Base-by-base conservation (phyloP, 371 early-diverging fungal species). In the Coemansia sp. region DNA sequence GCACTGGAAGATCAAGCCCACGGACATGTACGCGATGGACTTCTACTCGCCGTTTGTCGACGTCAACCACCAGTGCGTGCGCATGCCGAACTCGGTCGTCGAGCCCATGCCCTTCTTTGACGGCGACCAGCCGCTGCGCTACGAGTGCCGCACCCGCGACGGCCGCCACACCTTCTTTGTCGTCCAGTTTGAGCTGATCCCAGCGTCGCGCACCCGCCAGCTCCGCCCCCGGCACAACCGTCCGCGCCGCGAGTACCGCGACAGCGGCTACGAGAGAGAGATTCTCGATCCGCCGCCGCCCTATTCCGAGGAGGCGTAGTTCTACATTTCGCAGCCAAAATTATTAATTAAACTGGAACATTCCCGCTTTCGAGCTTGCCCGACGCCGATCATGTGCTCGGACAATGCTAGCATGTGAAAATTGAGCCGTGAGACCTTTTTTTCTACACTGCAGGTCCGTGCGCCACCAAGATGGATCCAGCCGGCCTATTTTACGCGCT, bases 11-110 rank as follows among this genome's bases (percentile, higher is more conserved):
- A 80, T 88, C 70, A 77, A 79, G 57, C 80, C 88, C 14, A 80
- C 84, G 14, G 64, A 85, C 41, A 80, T 87, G 13, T 87, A 88
- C 66, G 85, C 86, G 41, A 81, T 86, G 54, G 90, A 90, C 77
- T 88, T 87, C 63, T 87, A 82, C 79, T 84, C 86, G 53, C 88
- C 88, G 0, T 86, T 87, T 70, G 86, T 90, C 67, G 85, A 90
- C 70, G 82, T 90, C 64, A 90, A 88, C 80, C 87, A 87, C 39
- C 87, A 87, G 62, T 86, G 87, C 68, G 80, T 88, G 59, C 82
- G 71, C 53, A 83, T 88, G 65, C 88, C 88, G 35, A 88, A 90
- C 64, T 79, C 87, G 16, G 71, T 84, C 11, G 81, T 83, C 48
- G 75, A 74, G 66, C 75, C 75, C 38, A 74, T 74, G 75, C 75